Percentiles rank a stretch among this genome's conserved stretches.
Evolutionary conservation across 2,329 filamentous ascomycete genomes (phyloP).

Genomic region (Aspergillus vadensis): DNA sequence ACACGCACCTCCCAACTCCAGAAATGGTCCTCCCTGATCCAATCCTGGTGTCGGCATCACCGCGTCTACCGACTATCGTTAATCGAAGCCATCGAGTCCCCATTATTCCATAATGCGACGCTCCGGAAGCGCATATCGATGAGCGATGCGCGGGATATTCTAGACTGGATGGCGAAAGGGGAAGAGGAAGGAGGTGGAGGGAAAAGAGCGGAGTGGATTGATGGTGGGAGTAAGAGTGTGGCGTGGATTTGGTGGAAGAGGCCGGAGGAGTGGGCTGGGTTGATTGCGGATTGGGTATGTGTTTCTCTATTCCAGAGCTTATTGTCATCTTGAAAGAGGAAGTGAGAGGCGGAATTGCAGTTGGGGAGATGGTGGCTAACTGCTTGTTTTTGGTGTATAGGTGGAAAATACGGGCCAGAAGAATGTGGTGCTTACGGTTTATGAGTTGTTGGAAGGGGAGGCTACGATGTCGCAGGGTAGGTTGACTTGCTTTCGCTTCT

Average conservation of each 20-base stretch:
- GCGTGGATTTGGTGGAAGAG: constrained; percentile 82
- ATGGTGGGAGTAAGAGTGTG: constrained; percentile 51
- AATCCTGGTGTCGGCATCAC: constrained; percentile 78
- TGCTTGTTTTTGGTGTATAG: constrained; percentile 26
- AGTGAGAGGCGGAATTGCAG: too few relatives aligned
- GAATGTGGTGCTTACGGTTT: constrained; percentile 84
- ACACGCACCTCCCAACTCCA: constrained; percentile 58
- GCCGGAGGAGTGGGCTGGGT: constrained; percentile 84
- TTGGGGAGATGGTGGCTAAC: too few relatives aligned
- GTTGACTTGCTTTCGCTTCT: constrained; percentile 20
- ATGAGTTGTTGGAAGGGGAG: constrained; percentile 89
- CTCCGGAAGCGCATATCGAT: constrained; percentile 51
- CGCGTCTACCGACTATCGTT: constrained; percentile 75
- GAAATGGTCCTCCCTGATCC: constrained; percentile 86
- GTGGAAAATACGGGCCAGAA: constrained; percentile 85
- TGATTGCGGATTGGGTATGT: constrained; percentile 70
- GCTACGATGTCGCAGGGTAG: constrained; percentile 68
- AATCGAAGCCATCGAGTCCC: constrained; percentile 60
- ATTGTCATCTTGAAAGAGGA: too few relatives aligned
- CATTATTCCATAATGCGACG: constrained; percentile 56
- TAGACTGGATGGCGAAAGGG: constrained; percentile 58
- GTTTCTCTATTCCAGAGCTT: neutral
- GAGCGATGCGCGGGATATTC: constrained; percentile 55
- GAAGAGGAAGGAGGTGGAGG: constrained; percentile 51
- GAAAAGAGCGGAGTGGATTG: constrained; percentile 62